Evolutionary conservation across 2,329 filamentous ascomycete species (phyloP), one percentile per base, ranked within the genome.

Genomic region (Aspergillus persii): DNA sequence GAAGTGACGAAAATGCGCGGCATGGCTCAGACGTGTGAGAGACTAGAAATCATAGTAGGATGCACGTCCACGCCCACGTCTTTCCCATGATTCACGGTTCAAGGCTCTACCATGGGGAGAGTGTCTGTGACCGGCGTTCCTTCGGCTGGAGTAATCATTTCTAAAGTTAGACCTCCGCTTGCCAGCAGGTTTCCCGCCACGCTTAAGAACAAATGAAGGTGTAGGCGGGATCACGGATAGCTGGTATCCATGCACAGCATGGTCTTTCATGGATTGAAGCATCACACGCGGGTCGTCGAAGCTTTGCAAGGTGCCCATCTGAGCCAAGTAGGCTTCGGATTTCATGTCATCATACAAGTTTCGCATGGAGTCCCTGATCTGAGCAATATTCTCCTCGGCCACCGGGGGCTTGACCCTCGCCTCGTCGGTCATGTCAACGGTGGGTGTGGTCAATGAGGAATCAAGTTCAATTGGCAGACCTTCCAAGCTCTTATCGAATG

Each of bases 211-310:
- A 5, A 33, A 51, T 3, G 55, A 53, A 23, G 54, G 56, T 12
- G 78, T 55, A 1, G 51, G 29, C 5, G 81, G 81, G 12, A 79
- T 75, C 27, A 69, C 63, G 4, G 72, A 61, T 68, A 83, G 74
- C 5, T 79, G 77, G 76, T 57, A 58, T 9, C 81, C 80, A 60
- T 79, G 75, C 47, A 76, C 71, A 7, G 79, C 75, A 18, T 80
- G 68, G 52, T 76, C 68, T 62, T 82, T 81, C 30, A 82, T 72
- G 8, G 73, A 71, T 23, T 23, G 18, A 23, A 23, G 18, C 18
- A 23, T 23, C 18, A 23, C 18, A 23, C 18, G 18, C 18, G 18
- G 18, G 18, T 23, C 18, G 18, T 23, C 18, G 18, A 23, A 23
- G 18, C 18, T 23, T 23, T 23, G 18, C 29, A 71, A 18, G 3